Percentiles rank a stretch among this genome's conserved stretches.
These are phyloP conservation scores for Microcyclospora tardicrescens DNA, from an alignment of 2,329 filamentous ascomycete species.

Conservation along the genomic window DNA sequence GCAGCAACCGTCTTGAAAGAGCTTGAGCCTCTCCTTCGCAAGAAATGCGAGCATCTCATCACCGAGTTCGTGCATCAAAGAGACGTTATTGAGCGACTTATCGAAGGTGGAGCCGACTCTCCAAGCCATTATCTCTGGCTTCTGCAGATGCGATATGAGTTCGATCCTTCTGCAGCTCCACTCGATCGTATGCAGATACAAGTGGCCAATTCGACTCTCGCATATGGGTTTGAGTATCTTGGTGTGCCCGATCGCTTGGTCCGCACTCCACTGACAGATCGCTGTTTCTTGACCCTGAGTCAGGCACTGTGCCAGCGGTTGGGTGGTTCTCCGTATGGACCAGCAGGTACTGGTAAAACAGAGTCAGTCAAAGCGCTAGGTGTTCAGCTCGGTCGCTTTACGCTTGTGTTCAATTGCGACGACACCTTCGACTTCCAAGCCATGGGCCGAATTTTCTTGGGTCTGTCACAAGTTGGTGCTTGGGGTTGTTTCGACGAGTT, in stretches of 20 bases:
- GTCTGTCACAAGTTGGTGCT: constrained; percentile 96
- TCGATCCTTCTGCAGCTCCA: constrained; percentile 67
- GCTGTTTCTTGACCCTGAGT: constrained; percentile 94
- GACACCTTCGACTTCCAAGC: constrained; percentile 99
- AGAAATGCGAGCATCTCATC: constrained; percentile 97
- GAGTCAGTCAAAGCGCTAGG: constrained; percentile 97
- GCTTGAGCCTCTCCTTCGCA: constrained; percentile 71
- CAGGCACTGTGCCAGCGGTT: constrained; percentile 90
- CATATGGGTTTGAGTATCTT: constrained; percentile 96
- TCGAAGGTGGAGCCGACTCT: constrained; percentile 58
- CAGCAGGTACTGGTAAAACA: constrained; percentile 95
- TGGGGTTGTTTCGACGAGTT: constrained; percentile 99
- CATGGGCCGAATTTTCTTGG: constrained; percentile 98
- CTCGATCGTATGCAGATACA: constrained; percentile 74
- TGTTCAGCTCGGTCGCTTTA: constrained; percentile 92
- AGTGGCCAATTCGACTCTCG: constrained; percentile 92
- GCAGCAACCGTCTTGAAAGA: constrained; percentile 84
- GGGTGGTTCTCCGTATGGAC: constrained; percentile 92
- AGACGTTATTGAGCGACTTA: constrained; percentile 78
- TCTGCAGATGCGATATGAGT: constrained; percentile 93
- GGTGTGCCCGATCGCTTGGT: constrained; percentile 94
- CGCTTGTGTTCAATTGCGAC: constrained; percentile 97
- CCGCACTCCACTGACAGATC: constrained; percentile 88
- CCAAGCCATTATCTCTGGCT: constrained; percentile 84
- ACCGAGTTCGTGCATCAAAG: constrained; percentile 98